Conservation (phyloP, 2,329 filamentous ascomycete genomes). For the Botrytis aclada region DNA sequence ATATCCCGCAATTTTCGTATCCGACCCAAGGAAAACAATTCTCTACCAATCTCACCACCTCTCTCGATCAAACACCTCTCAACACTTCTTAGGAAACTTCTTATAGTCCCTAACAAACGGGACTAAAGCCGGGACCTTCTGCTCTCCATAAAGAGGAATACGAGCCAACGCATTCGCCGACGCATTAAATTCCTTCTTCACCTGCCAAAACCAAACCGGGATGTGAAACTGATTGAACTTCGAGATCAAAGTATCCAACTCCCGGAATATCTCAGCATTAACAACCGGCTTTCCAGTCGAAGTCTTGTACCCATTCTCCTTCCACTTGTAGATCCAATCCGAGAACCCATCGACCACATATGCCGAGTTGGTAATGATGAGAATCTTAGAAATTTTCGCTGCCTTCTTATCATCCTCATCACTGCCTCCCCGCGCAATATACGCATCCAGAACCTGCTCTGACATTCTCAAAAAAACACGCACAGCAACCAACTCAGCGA, state of each 20-base stretch:
- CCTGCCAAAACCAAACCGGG: constrained; percentile 22
- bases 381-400: not conserved
- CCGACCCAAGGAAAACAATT: not conserved
- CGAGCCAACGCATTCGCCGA: constrained; percentile 17
- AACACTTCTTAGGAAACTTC: not conserved
- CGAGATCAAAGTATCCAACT: constrained; percentile 12
- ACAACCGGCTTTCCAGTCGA: constrained; percentile 26
- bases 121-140: not conserved
- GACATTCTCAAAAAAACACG: not conserved
- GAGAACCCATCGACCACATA: constrained; percentile 39
- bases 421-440: not conserved
- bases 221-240: constrained; percentile 10
- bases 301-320: constrained; percentile 34
- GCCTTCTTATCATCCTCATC: not conserved
- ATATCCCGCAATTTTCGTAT: not conserved
- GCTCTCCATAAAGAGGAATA: not conserved
- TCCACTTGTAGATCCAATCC: constrained; percentile 38
- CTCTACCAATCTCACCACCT: not conserved
- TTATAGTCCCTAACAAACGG: not conserved
- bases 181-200: constrained; percentile 9
- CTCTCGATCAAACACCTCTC: not conserved
- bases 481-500: not conserved
- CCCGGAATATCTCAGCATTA: constrained; percentile 13
- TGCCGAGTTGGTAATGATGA: constrained; percentile 38
- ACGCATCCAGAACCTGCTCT: not conserved